Evolutionary conservation across 2,329 filamentous ascomycete species (phyloP).

Genomic region (Pseudogymnoascus sp.): DNA sequence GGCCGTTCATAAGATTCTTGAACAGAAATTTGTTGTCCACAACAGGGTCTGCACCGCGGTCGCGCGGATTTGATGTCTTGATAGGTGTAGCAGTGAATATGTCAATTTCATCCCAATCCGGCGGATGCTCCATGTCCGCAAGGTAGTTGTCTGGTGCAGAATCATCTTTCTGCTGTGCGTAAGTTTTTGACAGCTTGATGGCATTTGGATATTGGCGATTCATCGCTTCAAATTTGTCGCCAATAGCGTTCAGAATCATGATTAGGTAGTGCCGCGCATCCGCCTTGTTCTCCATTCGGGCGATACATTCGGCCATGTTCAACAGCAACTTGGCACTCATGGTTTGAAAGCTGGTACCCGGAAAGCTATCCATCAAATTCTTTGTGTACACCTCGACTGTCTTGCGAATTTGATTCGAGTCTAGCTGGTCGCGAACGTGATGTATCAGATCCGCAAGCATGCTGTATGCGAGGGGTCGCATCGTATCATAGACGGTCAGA

Average conservation of each 20-base stretch:
- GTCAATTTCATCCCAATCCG: slow-evolving; percentile 97
- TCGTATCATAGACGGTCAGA: slow-evolving; percentile 91
- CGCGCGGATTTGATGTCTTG: slow-evolving; percentile 84
- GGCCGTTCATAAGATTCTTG: slow-evolving; percentile 87
- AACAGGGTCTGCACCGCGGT: slow-evolving; percentile 82
- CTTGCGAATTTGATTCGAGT: slow-evolving; percentile 82
- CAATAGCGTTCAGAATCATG: slow-evolving; percentile 95
- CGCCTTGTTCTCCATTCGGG: slow-evolving; percentile 83
- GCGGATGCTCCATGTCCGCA: slow-evolving; percentile 68
- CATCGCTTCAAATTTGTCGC: slow-evolving; percentile 97
- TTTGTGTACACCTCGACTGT: slow-evolving; percentile 97
- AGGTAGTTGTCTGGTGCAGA: slow-evolving; percentile 69
- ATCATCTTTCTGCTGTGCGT: slow-evolving; percentile 56
- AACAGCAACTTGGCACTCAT: slow-evolving; percentile 97
- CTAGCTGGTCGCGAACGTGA: slow-evolving; percentile 84
- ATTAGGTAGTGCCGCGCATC: slow-evolving; percentile 93
- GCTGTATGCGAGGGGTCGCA: slow-evolving; percentile 91
- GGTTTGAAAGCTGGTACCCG: slow-evolving; percentile 96
- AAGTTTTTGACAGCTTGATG: slow-evolving; percentile 79
- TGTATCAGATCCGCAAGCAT: slow-evolving; percentile 98
- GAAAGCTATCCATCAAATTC: slow-evolving; percentile 90
- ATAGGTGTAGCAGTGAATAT: slow-evolving; percentile 96
- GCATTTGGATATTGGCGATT: slow-evolving; percentile 93
- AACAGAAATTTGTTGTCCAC: slow-evolving; percentile 97
- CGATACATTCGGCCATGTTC: slow-evolving; percentile 98